These are phyloP conservation scores for Westerdykella aurantiaca DNA, from an alignment of 2,329 filamentous ascomycete genomes.

Conservation along the genomic window DNA sequence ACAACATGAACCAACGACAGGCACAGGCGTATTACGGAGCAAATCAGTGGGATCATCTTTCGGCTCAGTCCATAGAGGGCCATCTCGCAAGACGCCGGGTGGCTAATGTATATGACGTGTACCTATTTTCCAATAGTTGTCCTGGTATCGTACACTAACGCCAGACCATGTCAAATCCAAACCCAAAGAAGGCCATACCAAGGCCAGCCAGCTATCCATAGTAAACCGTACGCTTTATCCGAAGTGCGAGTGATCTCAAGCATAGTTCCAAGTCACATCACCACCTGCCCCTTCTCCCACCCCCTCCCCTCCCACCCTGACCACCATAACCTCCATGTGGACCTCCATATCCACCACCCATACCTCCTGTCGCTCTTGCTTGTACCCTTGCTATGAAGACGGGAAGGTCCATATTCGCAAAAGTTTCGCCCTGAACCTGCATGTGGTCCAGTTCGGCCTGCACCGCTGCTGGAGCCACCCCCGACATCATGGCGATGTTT, in stretches of 20 bases:
- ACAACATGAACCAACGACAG: too few relatives aligned
- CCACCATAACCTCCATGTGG: conserved; percentile 23
- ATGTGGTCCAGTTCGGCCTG: conserved; percentile 55
- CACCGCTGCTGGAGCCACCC: too few relatives aligned
- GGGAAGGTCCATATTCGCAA: conserved; percentile 31
- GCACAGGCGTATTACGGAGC: too few relatives aligned
- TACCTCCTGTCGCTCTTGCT: conserved; percentile 8
- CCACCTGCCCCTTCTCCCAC: conserved; percentile 23
- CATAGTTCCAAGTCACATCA: conserved; percentile 10
- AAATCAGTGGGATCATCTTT: too few relatives aligned
- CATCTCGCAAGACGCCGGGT: too few relatives aligned
- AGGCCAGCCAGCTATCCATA: conserved; percentile 1
- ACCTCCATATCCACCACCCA: conserved; percentile 23
- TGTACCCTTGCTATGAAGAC: conserved; percentile 32
- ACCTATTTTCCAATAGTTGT: conserved; percentile 1
- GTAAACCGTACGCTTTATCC: neutral
- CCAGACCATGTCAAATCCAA: neutral
- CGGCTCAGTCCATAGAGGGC: too few relatives aligned
- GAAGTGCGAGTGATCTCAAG: conserved; percentile 1
- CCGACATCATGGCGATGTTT: conserved; percentile 47
- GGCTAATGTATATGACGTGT: neutral
- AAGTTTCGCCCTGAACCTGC: conserved; percentile 44
- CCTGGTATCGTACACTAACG: conserved; percentile 7
- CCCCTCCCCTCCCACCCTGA: conserved; percentile 13
- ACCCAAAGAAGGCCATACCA: neutral